A percentile compares a stretch with the other conserved stretches of the same genome.
Conservation (phyloP, 139 green algal species). For the Pedinophyceae sp. region DNA sequence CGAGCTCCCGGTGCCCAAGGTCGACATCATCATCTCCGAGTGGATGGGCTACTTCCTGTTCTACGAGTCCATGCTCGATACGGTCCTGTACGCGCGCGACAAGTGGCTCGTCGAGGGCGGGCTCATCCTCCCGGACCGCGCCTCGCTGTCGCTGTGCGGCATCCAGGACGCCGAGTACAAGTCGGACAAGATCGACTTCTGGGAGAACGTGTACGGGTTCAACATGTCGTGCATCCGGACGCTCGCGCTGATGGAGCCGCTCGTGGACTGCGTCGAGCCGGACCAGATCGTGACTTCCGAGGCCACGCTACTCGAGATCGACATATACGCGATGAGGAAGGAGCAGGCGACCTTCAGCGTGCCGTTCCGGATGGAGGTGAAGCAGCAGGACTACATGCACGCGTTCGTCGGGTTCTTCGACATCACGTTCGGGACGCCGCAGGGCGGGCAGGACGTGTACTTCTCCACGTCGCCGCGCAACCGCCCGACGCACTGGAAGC, state of each 20-base stretch:
- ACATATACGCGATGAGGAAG: slow-evolving; percentile 61
- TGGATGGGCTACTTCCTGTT: slow-evolving; percentile 87
- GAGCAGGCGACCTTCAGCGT: slow-evolving; percentile 50
- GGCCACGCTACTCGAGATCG: slow-evolving; percentile 28
- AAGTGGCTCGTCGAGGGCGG: slow-evolving; percentile 65
- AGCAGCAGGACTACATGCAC: slow-evolving; percentile 79
- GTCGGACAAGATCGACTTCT: slow-evolving; percentile 85
- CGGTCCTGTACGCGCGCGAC: slow-evolving; percentile 69
- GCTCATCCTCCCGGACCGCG: slow-evolving; percentile 62
- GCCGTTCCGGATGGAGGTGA: slow-evolving; percentile 41
- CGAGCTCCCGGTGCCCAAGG: slow-evolving; percentile 43
- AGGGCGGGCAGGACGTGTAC: not conserved
- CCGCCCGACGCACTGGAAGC: slow-evolving; percentile 66
- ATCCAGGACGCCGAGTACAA: slow-evolving; percentile 89
- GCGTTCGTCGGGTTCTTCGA: slow-evolving; percentile 26
- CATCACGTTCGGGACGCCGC: not conserved
- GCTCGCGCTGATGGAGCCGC: slow-evolving; percentile 56
- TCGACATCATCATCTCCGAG: slow-evolving; percentile 80
- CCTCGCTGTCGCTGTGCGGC: slow-evolving; percentile 36
- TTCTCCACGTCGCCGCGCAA: not conserved
- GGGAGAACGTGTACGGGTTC: slow-evolving; percentile 82
- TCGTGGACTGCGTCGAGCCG: slow-evolving; percentile 59
- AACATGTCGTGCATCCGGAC: slow-evolving; percentile 71
- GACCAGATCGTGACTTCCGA: slow-evolving; percentile 27
- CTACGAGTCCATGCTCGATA: slow-evolving; percentile 82